Base-by-base conservation (phyloP, 148 eudicot genomes). In the Agrostemma githago region DNA sequence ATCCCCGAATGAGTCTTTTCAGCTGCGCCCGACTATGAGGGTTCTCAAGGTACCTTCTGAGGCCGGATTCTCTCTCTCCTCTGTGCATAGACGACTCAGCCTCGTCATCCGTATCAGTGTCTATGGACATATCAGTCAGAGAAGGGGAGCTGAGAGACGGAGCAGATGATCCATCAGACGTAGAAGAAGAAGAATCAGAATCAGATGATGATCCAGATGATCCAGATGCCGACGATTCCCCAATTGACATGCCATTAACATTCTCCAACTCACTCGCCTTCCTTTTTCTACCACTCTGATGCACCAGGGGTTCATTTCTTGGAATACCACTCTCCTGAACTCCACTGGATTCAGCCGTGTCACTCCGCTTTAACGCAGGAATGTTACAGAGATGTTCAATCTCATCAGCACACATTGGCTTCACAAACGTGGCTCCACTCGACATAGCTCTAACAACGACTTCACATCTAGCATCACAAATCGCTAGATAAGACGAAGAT, bases 401-500 rank as follows among this genome's bases (percentile, higher is more conserved):
- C 12, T 19, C 48, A 5, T 1, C 5, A 4, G 1, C 3, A 19
- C 19, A 17, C 21, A 78, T 6, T 7, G 81, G 77, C 42, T 66
- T 58, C 11, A 17, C 4, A 7, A 60, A 37, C 57, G 60, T 46
- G 16, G 77, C 77, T 73, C 77, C 81, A 48, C 57, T 17, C 16
- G 4, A 1, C 12, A 58, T 20, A 43, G 51, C 67, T 44, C 19
- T 67, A 4, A 8, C 0, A 4, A 73, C 42, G 12, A 16, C 5
- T 19, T 4, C 40, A 59, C 44, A 6, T 43, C 58, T 26, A 17
- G 20, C 9, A 3, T 78, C 81, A 67, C 60, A 11, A 2, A 78
- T 37, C 46, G 58, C 76, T 72, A 68, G 41, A 66, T 41, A 26
- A 26, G 34, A 26, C 34, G 34, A 71, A 65, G 20, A 21, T 65